phyloP scores from a whole-genome alignment of 192 early-diverging fungal species.

The Allomyces arbusculus region DNA sequence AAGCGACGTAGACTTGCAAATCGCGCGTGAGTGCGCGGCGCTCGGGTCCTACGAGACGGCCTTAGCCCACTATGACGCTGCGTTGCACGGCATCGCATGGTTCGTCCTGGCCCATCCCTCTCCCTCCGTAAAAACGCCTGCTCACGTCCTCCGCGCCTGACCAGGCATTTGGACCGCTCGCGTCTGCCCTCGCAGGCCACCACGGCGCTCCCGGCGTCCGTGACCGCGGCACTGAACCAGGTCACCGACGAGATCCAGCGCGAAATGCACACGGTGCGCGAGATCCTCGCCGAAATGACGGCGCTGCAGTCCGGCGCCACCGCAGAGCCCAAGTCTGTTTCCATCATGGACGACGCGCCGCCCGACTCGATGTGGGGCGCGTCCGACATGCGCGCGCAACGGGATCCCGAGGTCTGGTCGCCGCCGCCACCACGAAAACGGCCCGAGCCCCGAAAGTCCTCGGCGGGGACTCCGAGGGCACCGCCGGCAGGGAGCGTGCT shows the following conservation, averaged over 20 bases:
- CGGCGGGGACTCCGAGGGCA: neutral
- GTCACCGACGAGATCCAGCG: neutral
- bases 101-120: slow-evolving; percentile 3
- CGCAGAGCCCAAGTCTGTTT: neutral
- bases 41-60: slow-evolving; percentile 35
- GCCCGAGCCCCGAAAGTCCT: neutral
- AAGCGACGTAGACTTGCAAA: slow-evolving; percentile 2
- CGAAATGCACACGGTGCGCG: neutral
- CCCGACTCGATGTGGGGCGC: neutral
- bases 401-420: neutral
- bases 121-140: neutral
- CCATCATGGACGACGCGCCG: neutral
- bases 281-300: neutral
- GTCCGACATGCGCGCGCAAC: neutral
- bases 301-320: neutral
- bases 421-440: neutral
- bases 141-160: neutral
- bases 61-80: slow-evolving; percentile 27
- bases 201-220: no score
- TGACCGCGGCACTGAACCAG: neutral
- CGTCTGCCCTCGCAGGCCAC: no score
- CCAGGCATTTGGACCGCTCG: no score
- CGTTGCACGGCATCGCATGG: slow-evolving; percentile 23
- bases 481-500: neutral
- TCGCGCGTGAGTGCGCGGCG: slow-evolving; percentile 27